Percentiles rank a stretch among this genome's conserved stretches.
Conservation (phyloP, 1,284 basidiomycete species). For the Phlebopus sp. region DNA sequence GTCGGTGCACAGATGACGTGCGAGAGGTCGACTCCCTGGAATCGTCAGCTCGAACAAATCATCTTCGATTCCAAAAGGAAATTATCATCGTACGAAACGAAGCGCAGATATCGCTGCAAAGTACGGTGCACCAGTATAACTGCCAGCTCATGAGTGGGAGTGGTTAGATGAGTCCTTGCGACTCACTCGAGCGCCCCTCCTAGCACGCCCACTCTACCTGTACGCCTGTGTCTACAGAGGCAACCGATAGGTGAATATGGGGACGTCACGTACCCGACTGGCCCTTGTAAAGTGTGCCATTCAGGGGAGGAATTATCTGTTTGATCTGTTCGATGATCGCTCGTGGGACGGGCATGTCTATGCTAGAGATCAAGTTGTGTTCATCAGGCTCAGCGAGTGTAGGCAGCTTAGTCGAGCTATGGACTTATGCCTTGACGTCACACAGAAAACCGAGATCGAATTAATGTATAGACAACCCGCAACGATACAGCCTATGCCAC, state of each 20-base stretch:
- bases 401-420: not conserved
- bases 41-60: not conserved
- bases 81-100: slow-evolving; percentile 59
- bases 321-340: slow-evolving; percentile 67
- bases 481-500: not conserved
- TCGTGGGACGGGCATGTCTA: slow-evolving; percentile 56
- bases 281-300: slow-evolving; percentile 88
- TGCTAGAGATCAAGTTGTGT: no score
- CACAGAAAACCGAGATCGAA: no score
- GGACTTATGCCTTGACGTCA: not conserved
- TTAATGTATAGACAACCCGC: no score
- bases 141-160: slow-evolving; percentile 24
- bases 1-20: slow-evolving; percentile 96
- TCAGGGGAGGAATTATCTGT: slow-evolving; percentile 80
- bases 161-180: not conserved
- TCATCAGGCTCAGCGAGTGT: no score
- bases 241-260: no score
- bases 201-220: slow-evolving; percentile 87
- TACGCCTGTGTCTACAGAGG: slow-evolving; percentile 1
- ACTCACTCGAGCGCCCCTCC: slow-evolving; percentile 88
- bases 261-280: slow-evolving; percentile 87
- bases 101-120: slow-evolving; percentile 89
- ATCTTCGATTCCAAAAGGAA: not conserved
- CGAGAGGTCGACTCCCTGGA: slow-evolving; percentile 87
- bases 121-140: slow-evolving; percentile 95